A percentile compares a stretch with the other conserved stretches of the same genome.
Conservation (phyloP, 345 rosid genomes). For the Linum trigynum region DNA sequence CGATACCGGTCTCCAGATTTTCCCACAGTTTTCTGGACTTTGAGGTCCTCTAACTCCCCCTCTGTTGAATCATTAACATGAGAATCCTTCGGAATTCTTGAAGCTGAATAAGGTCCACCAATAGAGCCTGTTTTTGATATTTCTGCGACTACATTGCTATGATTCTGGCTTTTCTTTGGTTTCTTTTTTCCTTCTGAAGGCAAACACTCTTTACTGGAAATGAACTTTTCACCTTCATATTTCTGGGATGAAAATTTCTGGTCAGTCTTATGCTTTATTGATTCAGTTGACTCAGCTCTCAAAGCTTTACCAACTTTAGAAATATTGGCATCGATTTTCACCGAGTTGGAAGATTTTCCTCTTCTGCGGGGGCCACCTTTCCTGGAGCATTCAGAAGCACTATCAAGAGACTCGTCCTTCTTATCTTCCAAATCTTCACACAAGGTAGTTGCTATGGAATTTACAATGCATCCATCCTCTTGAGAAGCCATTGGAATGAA, state of each 20-base stretch:
- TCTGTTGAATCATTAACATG: slow-evolving; percentile 26
- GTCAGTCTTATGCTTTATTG: slow-evolving; percentile 34
- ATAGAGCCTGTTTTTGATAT: slow-evolving; percentile 32
- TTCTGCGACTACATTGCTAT: slow-evolving; percentile 24
- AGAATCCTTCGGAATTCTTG: slow-evolving; percentile 41
- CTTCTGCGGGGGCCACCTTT: slow-evolving; percentile 38
- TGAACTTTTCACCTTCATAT: slow-evolving; percentile 32
- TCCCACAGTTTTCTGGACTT: slow-evolving; percentile 33
- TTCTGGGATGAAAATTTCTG: slow-evolving; percentile 29
- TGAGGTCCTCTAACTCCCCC: slow-evolving; percentile 36
- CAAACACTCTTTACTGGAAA: slow-evolving; percentile 37
- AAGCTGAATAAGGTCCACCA: slow-evolving; percentile 29
- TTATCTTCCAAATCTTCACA: slow-evolving; percentile 48
- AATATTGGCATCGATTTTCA: slow-evolving; percentile 32
- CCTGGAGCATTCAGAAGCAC: slow-evolving; percentile 28
- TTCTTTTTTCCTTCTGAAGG: slow-evolving; percentile 46
- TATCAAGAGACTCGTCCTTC: slow-evolving; percentile 31
- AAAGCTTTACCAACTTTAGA: slow-evolving; percentile 34
- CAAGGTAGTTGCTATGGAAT: slow-evolving; percentile 30
- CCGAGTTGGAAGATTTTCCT: slow-evolving; percentile 29
- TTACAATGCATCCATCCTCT: slow-evolving; percentile 37
- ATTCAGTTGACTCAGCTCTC: slow-evolving; percentile 28
- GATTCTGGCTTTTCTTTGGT: slow-evolving; percentile 36
- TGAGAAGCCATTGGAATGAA: slow-evolving; percentile 26
- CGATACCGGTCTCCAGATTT: slow-evolving; percentile 51